phyloP scores from a whole-genome alignment of 2,329 filamentous ascomycete genomes.

The Colletotrichum sp. region DNA sequence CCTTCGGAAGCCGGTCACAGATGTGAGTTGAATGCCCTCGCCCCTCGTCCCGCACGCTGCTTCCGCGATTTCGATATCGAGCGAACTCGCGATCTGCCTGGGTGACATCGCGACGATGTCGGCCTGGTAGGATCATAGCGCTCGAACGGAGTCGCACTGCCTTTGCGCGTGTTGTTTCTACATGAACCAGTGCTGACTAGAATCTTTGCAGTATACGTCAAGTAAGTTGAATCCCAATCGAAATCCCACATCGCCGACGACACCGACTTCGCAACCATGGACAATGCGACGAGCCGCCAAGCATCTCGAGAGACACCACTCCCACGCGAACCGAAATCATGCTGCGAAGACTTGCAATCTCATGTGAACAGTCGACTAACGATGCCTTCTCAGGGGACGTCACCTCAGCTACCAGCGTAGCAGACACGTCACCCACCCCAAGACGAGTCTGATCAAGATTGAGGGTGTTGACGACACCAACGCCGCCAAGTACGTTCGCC shows the following conservation, averaged over 20 bases:
- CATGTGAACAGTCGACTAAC: slow-evolving; percentile 7
- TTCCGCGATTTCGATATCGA: not conserved
- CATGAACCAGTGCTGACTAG: slow-evolving; percentile 40
- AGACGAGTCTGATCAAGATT: slow-evolving; percentile 96
- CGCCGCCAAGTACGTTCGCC: slow-evolving; percentile 76
- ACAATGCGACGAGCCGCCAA: not conserved
- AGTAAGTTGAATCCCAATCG: slow-evolving; percentile 65
- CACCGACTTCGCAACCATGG: not conserved
- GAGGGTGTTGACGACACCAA: slow-evolving; percentile 94
- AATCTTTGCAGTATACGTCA: slow-evolving; percentile 75
- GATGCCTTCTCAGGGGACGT: slow-evolving; percentile 72
- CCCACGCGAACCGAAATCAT: not conserved
- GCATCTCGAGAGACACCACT: not conserved
- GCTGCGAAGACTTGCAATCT: not conserved
- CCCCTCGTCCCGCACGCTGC: not conserved
- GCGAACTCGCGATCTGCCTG: not conserved
- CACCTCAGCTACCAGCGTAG: slow-evolving; percentile 98
- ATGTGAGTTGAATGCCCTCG: slow-evolving; percentile 66
- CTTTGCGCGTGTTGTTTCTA: not conserved
- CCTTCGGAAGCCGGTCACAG: slow-evolving; percentile 87
- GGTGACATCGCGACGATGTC: not conserved
- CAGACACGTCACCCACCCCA: slow-evolving; percentile 89
- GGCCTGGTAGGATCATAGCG: not conserved
- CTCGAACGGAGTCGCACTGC: not conserved
- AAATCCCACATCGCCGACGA: not conserved